Base-by-base conservation (phyloP, 495 filamentous ascomycete species). In the Astrothelium macrocarpum region DNA sequence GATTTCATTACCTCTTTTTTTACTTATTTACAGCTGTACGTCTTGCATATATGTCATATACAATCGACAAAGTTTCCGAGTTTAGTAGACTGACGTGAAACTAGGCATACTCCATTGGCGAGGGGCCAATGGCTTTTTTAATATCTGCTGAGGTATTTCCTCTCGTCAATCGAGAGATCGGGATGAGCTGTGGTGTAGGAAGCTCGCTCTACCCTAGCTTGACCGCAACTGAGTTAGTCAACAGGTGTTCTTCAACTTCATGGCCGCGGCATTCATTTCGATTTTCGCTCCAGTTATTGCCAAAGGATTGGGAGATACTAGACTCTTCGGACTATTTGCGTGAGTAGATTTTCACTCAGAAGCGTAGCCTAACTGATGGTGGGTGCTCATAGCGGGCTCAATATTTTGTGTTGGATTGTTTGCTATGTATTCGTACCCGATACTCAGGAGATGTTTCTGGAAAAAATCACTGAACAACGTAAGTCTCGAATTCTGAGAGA, bases 81-180 rank as follows among this genome's bases (percentile, higher is more conserved):
- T 16, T 39, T 39, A 5, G 16, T 39, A 16, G 7, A 39, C 36
- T 39, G 36, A 39, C 36, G 36, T 16, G 7, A 16, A 39, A n/a
- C 36, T 39, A 39, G 36, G 36, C 36, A 53, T 85, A 85, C 70
- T 79, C 77, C 0, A 80, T 80, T 0, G 84, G 84, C 2, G 75
- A 78, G 67, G 83, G 83, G 0, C 90, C 90, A 5, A 88, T 93
- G 0, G 88, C 90, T 1, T 93, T 90, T 68, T 85, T 87, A 5
- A 90, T 92, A 73, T 85, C 82, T 16, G 89, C 89, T 45, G 89
- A 92, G 70, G 89, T 88, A 0, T 90, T 86, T 72, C 89, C 89
- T 0, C 78, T 90, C 0, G 77, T 64, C 20, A 39, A 68, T 39
- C 71, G 71, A 4, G 67, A 70, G 59, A 65, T 70, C 16, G 71